Percentiles rank a stretch among this genome's conserved stretches.
Evolutionary conservation across 495 filamentous ascomycete species (phyloP).

Genomic region (Lichina pygmaea): DNA sequence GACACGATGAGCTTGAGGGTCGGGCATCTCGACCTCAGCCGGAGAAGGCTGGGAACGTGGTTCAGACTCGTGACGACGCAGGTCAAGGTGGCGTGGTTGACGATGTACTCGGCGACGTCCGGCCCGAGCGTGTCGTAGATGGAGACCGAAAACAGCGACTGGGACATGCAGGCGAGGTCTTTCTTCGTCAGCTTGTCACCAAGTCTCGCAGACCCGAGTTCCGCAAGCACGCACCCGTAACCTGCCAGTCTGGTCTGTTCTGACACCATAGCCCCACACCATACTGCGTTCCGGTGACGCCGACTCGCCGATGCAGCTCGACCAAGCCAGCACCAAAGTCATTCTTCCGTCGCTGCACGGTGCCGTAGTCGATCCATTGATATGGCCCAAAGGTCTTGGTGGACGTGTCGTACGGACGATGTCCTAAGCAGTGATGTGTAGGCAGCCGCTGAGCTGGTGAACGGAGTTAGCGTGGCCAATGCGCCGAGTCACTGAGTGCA

Average conservation of each 20-base stretch:
- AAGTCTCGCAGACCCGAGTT: neutral
- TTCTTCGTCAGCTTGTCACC: neutral
- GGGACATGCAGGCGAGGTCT: slow-evolving; percentile 80
- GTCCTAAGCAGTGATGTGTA: slow-evolving; percentile 43
- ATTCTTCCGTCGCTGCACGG: slow-evolving; percentile 52
- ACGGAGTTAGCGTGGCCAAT: slow-evolving; percentile 1
- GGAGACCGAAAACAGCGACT: slow-evolving; percentile 71
- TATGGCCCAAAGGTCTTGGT: slow-evolving; percentile 58
- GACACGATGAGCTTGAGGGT: slow-evolving; percentile 70
- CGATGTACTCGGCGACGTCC: slow-evolving; percentile 78
- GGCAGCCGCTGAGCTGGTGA: slow-evolving; percentile 26
- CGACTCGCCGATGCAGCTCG: slow-evolving; percentile 43
- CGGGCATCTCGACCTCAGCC: slow-evolving; percentile 47
- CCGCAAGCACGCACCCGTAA: slow-evolving; percentile 34
- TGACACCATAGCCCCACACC: slow-evolving; percentile 84
- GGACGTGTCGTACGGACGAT: slow-evolving; percentile 46
- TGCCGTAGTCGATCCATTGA: slow-evolving; percentile 59
- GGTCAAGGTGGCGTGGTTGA: slow-evolving; percentile 57
- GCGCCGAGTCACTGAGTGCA: slow-evolving; percentile 1
- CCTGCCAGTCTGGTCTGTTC: slow-evolving; percentile 95
- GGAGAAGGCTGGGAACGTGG: slow-evolving; percentile 67
- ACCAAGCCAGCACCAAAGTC: slow-evolving; percentile 73
- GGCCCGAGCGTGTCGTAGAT: slow-evolving; percentile 91
- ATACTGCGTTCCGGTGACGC: slow-evolving; percentile 23
- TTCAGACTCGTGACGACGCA: slow-evolving; percentile 58